Evolutionary conservation across 306 rosid genomes (phyloP), one percentile per base, ranked within the genome.

Genomic region (Prinsepia uniflora): DNA sequence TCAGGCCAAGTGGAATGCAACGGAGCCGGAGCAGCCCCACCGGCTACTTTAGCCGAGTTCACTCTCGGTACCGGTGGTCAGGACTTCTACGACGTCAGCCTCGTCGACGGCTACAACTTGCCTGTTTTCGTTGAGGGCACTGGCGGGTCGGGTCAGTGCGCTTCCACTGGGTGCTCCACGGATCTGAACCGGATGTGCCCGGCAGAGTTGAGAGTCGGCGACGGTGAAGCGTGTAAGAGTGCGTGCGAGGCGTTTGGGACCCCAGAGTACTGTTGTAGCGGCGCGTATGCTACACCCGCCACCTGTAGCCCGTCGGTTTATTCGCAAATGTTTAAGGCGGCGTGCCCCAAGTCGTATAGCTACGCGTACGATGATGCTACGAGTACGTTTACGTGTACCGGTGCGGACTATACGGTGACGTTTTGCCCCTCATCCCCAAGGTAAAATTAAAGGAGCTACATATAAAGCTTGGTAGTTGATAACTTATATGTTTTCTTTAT

Each of bases 171-270:
- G 0, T 94, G 98, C 82, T 48, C 82, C 10, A 72, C 96, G 39
- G 97, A 94, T 83, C 83, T 94, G 81, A 94, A 90, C 86, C 77
- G 24, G 59, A 88, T 79, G 53, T 94, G 98, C 46, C 98, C 98
- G 10, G 13, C 88, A 30, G 98, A 94, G 87, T 57, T 94, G 40
- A 90, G 73, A 44, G 87, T 80, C 0, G 86, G 79, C 0, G 86
- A 81, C 6, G 95, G 97, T 0, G 80, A 80, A 84, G 98, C 97
- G 84, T 94, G 98, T 39, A 94, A 79, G 81, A 94, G 98, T 84
- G 98, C 97, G 80, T 94, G 98, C 20, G 96, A 86, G 79, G 98
- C 98, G 44, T 94, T 94, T 74, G 97, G 89, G 6, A 94, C 80
- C 22, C 89, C 96, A 0, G 96, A 94, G 80, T 94, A 94, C 56